Evolutionary conservation across 2,329 filamentous ascomycete species (phyloP), one percentile per base, ranked within the genome.

Genomic region (Whalleya microplaca): DNA sequence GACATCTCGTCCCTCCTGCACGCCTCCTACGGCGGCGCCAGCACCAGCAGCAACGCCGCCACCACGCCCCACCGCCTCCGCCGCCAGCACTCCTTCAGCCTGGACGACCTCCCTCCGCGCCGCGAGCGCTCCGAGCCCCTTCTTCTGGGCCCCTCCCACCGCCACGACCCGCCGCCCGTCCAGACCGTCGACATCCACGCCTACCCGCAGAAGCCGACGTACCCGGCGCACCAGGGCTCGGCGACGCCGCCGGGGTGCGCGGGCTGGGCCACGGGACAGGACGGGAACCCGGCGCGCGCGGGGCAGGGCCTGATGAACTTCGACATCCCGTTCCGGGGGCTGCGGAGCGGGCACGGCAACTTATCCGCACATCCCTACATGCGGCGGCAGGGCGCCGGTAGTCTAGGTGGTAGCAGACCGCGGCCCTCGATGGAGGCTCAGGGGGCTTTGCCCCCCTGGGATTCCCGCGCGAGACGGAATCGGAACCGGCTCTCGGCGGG

Each of bases 61-160:
- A 3, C 32, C 7, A 14, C 48, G 3, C 46, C 48, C 48, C 21
- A 14, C 59, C 45, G 46, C 32, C 67, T 71, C 9, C 69, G 69
- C 18, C 66, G 68, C 12, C 70, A 68, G 46, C 58, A 63, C 5
- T 73, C 73, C n/a, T 73, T 74, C 58, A 73, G 69, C 53, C 51
- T 72, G 2, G 68, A 72, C 53, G 73, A 75, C 55, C 41, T 71
- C 12, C 51, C 51, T 20, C 42, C 51, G 7, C 23, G 23, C 23
- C 4, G 23, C 4, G 23, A 27, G 23, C 23, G 23, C 23, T 27
- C 23, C 23, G 23, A 27, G 23, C 23, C 23, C 23, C 4, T 27
- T 27, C 9, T 27, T 27, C n/a, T n/a, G n/a, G n/a, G n/a, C n/a
- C n/a, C n/a, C n/a, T 27, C 23, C 23, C 9, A 27, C 23, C 23